Conservation (phyloP, 495 filamentous ascomycete species). For the Xylaria palmicola region DNA sequence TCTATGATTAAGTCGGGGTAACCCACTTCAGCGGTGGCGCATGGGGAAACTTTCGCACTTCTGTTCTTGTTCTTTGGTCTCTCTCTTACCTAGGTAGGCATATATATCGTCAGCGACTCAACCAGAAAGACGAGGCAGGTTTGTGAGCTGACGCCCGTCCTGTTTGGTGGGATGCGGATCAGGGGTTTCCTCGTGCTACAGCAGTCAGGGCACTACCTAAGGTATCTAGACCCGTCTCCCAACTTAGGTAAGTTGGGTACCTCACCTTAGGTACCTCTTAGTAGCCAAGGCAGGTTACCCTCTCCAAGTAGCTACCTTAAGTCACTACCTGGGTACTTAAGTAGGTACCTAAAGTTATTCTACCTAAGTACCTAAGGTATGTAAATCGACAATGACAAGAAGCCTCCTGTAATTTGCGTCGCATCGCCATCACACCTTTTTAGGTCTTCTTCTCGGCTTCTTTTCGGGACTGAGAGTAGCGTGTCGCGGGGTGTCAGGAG, state of each 20-base stretch:
- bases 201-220: too few species aligned
- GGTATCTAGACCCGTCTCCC: too few species aligned
- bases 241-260: too few species aligned
- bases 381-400: neutral
- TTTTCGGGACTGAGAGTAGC: neutral
- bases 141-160: neutral
- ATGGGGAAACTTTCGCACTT: too few species aligned
- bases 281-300: too few species aligned
- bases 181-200: neutral
- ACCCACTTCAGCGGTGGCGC: too few species aligned
- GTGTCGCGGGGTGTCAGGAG: neutral
- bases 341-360: neutral
- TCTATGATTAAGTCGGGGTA: too few species aligned
- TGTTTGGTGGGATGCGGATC: neutral
- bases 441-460: neutral
- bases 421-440: neutral
- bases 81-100: too few species aligned
- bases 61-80: too few species aligned
- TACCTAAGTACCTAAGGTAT: neutral
- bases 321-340: neutral
- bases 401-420: conserved; percentile 1
- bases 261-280: too few species aligned
- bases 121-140: neutral
- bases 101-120: too few species aligned
- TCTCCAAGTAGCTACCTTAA: too few species aligned